phyloP scores from a whole-genome alignment of 805 yeast species.

The Metschnikowia anglica region DNA sequence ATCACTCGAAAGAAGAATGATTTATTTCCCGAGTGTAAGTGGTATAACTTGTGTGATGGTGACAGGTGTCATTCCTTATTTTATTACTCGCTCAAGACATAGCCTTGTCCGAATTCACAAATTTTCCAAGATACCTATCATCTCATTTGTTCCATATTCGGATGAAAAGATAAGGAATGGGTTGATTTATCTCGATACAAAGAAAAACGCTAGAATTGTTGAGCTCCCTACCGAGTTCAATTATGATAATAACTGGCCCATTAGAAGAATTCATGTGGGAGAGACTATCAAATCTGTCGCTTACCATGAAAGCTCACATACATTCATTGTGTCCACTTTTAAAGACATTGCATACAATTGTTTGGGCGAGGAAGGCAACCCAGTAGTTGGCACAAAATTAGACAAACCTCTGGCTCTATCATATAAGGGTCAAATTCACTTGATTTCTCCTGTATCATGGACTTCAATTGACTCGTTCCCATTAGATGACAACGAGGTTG shows the following conservation, averaged over 20 bases:
- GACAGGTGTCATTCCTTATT: conserved; percentile 71
- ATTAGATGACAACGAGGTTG: conserved; percentile 66
- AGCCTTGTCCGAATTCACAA: conserved; percentile 65
- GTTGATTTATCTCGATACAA: conserved; percentile 68
- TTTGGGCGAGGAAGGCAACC: conserved; percentile 70
- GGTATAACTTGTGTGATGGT: conserved; percentile 63
- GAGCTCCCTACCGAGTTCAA: conserved; percentile 47
- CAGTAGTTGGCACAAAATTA: conserved; percentile 54
- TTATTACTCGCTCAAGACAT: conserved; percentile 62
- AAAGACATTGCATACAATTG: conserved; percentile 60
- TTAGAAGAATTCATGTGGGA: conserved; percentile 51
- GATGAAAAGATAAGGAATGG: conserved; percentile 44
- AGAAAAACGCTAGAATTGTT: conserved; percentile 64
- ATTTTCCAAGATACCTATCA: conserved; percentile 61
- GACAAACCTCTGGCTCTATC: conserved; percentile 55
- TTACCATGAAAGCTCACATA: conserved; percentile 65
- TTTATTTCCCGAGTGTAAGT: conserved; percentile 55
- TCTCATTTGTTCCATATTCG: conserved; percentile 62
- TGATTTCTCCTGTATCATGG: conserved; percentile 78
- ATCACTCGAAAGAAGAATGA: conserved; percentile 64
- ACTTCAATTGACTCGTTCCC: conserved; percentile 67
- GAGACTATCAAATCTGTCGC: conserved; percentile 64
- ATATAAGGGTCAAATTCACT: conserved; percentile 58
- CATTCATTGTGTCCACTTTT: conserved; percentile 62
- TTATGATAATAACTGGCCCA: conserved; percentile 62